Base-by-base conservation (phyloP, 495 filamentous ascomycete genomes). In the Pseudotulostoma volvatum region DNA sequence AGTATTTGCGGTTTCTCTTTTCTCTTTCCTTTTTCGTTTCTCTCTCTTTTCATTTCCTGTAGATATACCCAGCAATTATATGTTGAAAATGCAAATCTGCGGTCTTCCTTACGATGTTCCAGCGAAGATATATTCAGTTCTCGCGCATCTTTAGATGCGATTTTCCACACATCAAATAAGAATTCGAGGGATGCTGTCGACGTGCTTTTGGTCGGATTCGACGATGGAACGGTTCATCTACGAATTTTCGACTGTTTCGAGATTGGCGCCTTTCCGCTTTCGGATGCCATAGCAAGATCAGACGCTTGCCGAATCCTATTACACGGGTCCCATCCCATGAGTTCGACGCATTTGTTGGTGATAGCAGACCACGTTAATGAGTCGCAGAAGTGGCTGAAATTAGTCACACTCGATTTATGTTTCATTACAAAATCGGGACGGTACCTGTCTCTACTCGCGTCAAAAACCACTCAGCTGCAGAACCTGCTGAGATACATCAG, bases 191-290 rank as follows among this genome's bases (percentile, higher is more conserved):
- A 87, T 41, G 65, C 71, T 2, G 79, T 94, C 7, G 82, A 95
- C 59, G 76, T 92, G 9, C 71, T 97, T 41, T 59, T 93, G 3
- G 70, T 82, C 2, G 84, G 79, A 2, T 81, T 77, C n/a, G 66
- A 73, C 40, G 74, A 85, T 49, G 84, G 86, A 19, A 72, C 63
- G n/a, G 67, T 93, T 21, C 77, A 87, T 45, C 58, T 93, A 19
- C 80, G 79, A 40, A 84, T 94, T 37, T 94, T 92, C 54, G 83
- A 94, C 50, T 88, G 80, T 11, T 87, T 95, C 47, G 67, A 82
- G 39, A 80, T 93, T 40, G 85, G 90, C 1, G 73, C 66, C 14
- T 72, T 84, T 37, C 53, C 59, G 4, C 49, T 74, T 18, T 46
- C 54, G 9, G 41, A 42, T 25, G 34, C 50, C 19, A 31, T 40